These are phyloP conservation scores for Dipteronia sinensis DNA, from an alignment of 345 rosid genomes.

Conservation along the genomic window DNA sequence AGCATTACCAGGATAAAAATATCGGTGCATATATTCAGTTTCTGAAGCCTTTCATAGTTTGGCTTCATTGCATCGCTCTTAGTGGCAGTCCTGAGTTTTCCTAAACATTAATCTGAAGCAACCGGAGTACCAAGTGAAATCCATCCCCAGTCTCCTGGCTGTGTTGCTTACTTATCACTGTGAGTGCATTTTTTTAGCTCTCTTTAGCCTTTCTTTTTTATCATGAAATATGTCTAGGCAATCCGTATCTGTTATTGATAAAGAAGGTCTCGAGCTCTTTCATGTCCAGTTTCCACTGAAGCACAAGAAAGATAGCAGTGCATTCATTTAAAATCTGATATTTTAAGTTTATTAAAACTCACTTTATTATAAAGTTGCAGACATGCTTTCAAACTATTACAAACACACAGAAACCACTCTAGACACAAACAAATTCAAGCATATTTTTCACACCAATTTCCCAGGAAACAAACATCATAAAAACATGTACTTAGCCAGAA, in stretches of 20 bases:
- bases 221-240: neutral
- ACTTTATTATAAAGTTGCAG: neutral
- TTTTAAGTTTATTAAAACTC: too few relatives aligned
- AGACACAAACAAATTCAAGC: neutral
- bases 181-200: too few relatives aligned
- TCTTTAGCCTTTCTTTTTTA: too few relatives aligned
- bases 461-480: neutral
- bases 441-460: neutral
- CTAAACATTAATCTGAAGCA: too few relatives aligned
- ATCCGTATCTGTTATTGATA: neutral
- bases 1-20: neutral
- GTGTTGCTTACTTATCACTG: too few relatives aligned
- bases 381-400: neutral
- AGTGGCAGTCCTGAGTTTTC: neutral
- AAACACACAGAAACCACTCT: neutral
- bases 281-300: neutral
- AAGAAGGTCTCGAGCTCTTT: neutral
- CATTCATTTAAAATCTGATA: too few relatives aligned
- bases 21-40: neutral
- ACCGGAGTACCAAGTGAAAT: too few relatives aligned
- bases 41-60: neutral
- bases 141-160: too few relatives aligned
- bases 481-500: slow-evolving; percentile 27
- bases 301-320: neutral
- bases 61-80: neutral